Evolutionary conservation across 2,329 filamentous ascomycete species (phyloP).

Genomic region (Drechslera avenae): DNA sequence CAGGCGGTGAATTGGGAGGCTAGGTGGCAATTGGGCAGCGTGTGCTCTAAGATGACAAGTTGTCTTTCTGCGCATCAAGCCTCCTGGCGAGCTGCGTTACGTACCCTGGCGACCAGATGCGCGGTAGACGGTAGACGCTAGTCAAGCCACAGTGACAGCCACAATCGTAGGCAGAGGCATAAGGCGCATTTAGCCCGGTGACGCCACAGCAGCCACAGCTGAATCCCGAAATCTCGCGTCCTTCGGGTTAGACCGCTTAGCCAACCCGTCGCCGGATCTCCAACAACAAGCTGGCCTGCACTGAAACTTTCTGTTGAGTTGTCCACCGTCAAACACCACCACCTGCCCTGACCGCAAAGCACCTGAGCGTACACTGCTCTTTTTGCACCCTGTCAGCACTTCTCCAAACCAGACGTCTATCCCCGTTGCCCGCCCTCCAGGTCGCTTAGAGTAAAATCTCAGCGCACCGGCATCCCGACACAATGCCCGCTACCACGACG

Average conservation of each 20-base stretch:
- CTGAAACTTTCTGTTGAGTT: conserved; percentile 43
- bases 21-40: neutral
- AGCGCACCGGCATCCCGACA: conserved; percentile 45
- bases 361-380: conserved; percentile 29
- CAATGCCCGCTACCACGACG: conserved; percentile 60
- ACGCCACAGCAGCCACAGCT: conserved; percentile 5
- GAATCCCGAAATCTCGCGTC: conserved; percentile 14
- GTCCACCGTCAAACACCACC: conserved; percentile 29
- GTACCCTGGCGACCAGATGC: conserved; percentile 23
- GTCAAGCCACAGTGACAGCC: neutral
- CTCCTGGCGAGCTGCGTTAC: conserved; percentile 27
- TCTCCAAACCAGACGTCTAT: conserved; percentile 15
- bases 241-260: conserved; percentile 15
- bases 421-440: conserved; percentile 14
- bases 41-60: conserved; percentile 26
- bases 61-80: conserved; percentile 23
- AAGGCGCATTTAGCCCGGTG: no score
- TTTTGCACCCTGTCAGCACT: conserved; percentile 26
- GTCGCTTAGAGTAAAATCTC: conserved; percentile 28
- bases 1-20: neutral
- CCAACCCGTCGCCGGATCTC: conserved; percentile 20
- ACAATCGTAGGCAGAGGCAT: no score
- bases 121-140: conserved; percentile 9
- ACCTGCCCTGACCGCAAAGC: conserved; percentile 18
- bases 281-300: conserved; percentile 25